Conservation (phyloP, 257 asterid genomes). For the Echites panduratus region DNA sequence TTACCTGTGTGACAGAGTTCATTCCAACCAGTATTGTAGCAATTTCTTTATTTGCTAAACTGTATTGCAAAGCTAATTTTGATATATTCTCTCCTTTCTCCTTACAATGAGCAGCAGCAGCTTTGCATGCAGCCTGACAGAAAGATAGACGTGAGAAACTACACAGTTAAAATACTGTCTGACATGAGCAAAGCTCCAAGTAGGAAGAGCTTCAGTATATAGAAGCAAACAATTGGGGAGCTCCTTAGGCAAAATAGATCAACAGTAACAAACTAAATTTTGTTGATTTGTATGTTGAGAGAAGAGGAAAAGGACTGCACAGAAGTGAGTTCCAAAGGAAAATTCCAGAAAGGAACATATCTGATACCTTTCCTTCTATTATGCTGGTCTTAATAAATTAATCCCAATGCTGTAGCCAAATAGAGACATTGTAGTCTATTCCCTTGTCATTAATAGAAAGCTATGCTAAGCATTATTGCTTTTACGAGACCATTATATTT, state of each 20-base stretch:
- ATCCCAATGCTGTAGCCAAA: not conserved
- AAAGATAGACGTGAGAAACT: slow-evolving; percentile 8
- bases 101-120: slow-evolving; percentile 72
- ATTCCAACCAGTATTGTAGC: slow-evolving; percentile 86
- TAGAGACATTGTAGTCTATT: not conserved
- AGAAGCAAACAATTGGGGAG: not conserved
- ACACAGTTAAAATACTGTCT: not conserved
- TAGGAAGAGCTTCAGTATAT: not conserved
- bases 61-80: slow-evolving; percentile 79
- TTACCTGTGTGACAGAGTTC: slow-evolving; percentile 79
- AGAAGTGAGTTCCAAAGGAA: not conserved
- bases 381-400: not conserved
- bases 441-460: not conserved
- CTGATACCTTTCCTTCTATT: not conserved
- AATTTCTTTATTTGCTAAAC: slow-evolving; percentile 68
- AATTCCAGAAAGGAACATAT: too few relatives aligned
- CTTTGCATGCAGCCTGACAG: slow-evolving; percentile 69
- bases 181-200: not conserved
- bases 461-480: not conserved
- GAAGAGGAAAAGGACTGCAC: not conserved
- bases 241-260: not conserved
- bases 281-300: not conserved
- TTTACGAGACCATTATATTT: not conserved
- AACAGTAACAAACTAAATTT: not conserved
- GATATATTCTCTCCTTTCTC: slow-evolving; percentile 64